Evolutionary conservation across 83 land plant genomes (phyloP).

Genomic region (Picea mariana): DNA sequence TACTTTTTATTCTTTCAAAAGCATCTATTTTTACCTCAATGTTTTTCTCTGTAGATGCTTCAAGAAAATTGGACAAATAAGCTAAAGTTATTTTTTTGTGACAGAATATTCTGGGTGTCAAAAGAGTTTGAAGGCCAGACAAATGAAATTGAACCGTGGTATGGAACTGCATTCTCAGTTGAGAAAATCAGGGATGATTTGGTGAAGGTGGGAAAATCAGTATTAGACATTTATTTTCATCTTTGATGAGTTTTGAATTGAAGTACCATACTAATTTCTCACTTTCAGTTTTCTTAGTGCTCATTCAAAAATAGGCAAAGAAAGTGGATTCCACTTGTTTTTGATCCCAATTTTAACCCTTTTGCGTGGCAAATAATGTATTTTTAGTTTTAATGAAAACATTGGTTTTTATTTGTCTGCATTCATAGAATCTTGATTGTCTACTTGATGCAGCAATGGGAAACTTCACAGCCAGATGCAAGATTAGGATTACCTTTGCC

Average conservation of each 20-base stretch:
- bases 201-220: conserved; percentile 61
- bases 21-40: no score
- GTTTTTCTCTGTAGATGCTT: neutral
- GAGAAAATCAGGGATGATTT: conserved; percentile 50
- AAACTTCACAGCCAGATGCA: conserved; percentile 44
- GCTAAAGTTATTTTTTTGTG: neutral
- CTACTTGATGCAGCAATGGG: conserved; percentile 72
- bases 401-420: neutral
- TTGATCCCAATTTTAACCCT: neutral
- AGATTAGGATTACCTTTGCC: conserved; percentile 73
- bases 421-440: conserved; percentile 3
- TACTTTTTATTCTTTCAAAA: no score
- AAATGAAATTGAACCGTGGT: conserved; percentile 85
- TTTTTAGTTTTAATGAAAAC: neutral
- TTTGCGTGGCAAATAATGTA: neutral
- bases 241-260: neutral
- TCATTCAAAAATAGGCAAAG: neutral
- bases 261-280: neutral
- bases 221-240: neutral
- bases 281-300: neutral
- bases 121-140: conserved; percentile 80
- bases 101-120: conserved; percentile 91
- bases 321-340: neutral
- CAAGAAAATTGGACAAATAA: neutral
- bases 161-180: conserved; percentile 77